Evolutionary conservation across 2,329 filamentous ascomycete species (phyloP), one percentile per base, ranked within the genome.

Genomic region (Mycocentrospora acerina): DNA sequence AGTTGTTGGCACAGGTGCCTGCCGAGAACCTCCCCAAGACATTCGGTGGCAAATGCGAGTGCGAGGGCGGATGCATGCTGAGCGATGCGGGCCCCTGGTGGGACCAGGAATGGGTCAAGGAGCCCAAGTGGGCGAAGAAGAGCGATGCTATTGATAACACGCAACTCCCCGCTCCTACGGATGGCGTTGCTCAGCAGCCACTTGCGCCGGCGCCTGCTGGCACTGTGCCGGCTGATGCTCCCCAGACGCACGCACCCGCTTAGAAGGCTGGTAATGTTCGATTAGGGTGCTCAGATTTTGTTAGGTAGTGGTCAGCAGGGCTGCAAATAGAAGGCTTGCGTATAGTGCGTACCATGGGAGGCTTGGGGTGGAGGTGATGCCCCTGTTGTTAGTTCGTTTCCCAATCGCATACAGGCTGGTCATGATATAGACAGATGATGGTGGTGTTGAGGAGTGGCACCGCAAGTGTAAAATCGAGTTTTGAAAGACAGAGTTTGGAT

Each of bases 71-170:
- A 46, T 98, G 93, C 71, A 74, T 80, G 68, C 72, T 95, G 60
- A 94, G 88, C 70, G 90, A 98, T 67, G 83, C 83, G 46, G 93
- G 93, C 35, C 93, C 93, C 36, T 98, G 93, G 93, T 78, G 79
- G 55, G 87, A 91, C 46, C 58, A 78, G 18, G 67, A 86, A 70
- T 90, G 78, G 76, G 72, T 79, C 37, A 81, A 74, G 61, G 77
- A 85, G 28, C 67, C 73, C 32, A 72, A 71, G 55, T 75, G 73
- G 71, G 68, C 67, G 24, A 71, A 71, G 62, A 60, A 67, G 53
- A 53, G 53, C 34, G 48, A 47, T 37, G 54, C 51, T 6, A 65
- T 64, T 38, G 55, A 64, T 34, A 64, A 67, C 51, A 52, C 59
- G 13, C 53, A 54, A n/a, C 37, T 58, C 26, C 56, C 60, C 37